These are phyloP conservation scores for Penicillium fuscoglaucum DNA, from an alignment of 2,329 filamentous ascomycete genomes.

Conservation along the genomic window DNA sequence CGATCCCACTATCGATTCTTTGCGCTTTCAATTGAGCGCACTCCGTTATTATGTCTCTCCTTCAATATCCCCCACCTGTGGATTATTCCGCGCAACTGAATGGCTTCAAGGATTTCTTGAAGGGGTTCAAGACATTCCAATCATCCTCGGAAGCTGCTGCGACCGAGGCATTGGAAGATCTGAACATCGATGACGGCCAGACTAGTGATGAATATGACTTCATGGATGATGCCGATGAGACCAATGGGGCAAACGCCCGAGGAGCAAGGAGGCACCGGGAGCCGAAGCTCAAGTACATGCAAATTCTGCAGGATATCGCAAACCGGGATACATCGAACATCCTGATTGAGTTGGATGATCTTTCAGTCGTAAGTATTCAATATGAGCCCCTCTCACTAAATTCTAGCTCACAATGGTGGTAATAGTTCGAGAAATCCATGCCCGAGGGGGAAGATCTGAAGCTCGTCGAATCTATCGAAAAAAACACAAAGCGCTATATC, in stretches of 20 bases:
- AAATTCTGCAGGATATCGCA: conserved; percentile 81
- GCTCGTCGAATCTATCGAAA: conserved; percentile 75
- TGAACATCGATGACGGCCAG: conserved; percentile 84
- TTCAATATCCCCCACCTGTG: conserved; percentile 74
- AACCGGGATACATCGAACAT: conserved; percentile 77
- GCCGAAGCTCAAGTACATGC: conserved; percentile 82
- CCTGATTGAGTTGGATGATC: conserved; percentile 83
- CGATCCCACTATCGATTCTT: conserved; percentile 24
- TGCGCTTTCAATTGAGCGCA: conserved; percentile 26
- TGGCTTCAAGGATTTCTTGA: conserved; percentile 82
- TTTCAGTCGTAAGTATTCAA: conserved; percentile 64
- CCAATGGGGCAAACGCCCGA: conserved; percentile 43
- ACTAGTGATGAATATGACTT: conserved; percentile 90
- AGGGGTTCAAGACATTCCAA: conserved; percentile 77
- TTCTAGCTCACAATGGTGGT: conserved; percentile 5
- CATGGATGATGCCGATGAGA: conserved; percentile 76
- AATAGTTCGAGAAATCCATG: conserved; percentile 71
- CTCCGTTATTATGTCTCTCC: conserved; percentile 70
- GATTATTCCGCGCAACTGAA: conserved; percentile 83
- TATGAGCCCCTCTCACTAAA: background rate
- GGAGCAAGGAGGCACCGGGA: conserved; percentile 53
- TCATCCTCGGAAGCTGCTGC: conserved; percentile 65
- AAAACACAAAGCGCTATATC: conserved; percentile 92
- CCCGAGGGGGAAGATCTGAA: conserved; percentile 68
- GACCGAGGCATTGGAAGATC: conserved; percentile 76